Conservation (phyloP, 768 basidiomycete genomes). For the Mycena crocata region DNA sequence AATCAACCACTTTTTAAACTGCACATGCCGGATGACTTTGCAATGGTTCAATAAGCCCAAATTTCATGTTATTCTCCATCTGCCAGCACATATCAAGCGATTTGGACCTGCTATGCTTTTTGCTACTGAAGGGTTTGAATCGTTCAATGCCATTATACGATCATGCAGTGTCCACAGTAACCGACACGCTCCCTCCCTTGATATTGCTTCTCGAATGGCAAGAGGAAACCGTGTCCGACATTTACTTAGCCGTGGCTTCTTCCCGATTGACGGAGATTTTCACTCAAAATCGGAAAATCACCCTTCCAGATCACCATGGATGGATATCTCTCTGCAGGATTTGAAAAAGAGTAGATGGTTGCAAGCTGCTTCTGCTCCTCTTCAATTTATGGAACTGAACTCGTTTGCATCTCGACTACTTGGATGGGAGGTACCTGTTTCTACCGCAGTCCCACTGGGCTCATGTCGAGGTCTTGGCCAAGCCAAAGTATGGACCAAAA, state of each 20-base stretch:
- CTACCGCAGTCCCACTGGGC: neutral
- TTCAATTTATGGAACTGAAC: constrained; percentile 7
- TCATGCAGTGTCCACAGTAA: constrained; percentile 42
- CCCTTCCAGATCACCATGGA: constrained; percentile 1
- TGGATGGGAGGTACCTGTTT: neutral
- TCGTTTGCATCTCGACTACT: constrained; percentile 15
- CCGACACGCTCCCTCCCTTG: constrained; percentile 41
- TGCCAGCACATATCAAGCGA: constrained; percentile 47
- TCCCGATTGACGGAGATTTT: neutral
- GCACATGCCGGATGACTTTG: constrained; percentile 42
- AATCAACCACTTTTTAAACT: constrained; percentile 50
- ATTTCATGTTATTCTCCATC: constrained; percentile 55
- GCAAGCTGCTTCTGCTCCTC: constrained; percentile 1
- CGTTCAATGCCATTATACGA: constrained; percentile 48
- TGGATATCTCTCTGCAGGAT: neutral
- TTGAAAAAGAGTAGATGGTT: constrained; percentile 5
- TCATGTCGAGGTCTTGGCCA: neutral
- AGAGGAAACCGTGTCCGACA: too few relatives aligned
- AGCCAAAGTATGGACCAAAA: neutral
- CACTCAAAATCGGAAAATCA: neutral
- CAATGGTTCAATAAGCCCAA: constrained; percentile 58
- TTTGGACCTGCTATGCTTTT: constrained; percentile 58
- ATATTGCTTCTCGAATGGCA: too few relatives aligned
- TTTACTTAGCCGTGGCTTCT: too few relatives aligned
- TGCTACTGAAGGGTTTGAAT: constrained; percentile 57